Evolutionary conservation across 371 early-diverging fungal genomes (phyloP).

Genomic region (Lichtheimia hyalospora): DNA sequence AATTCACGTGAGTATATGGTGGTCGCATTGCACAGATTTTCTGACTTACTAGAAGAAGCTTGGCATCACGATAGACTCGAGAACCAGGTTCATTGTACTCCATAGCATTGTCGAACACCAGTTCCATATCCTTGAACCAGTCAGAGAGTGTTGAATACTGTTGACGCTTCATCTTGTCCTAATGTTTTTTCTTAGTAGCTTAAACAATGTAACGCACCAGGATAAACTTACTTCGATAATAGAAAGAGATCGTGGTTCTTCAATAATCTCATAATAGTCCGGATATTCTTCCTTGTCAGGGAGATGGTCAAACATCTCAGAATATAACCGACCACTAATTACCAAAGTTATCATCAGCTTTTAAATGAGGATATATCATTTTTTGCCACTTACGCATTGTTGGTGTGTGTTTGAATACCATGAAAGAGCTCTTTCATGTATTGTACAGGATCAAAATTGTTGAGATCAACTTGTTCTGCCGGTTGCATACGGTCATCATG

Average conservation of each 20-base stretch:
- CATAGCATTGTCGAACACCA: conserved; percentile 77
- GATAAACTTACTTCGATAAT: conserved; percentile 43
- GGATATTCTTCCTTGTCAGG: conserved; percentile 82
- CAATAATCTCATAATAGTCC: conserved; percentile 88
- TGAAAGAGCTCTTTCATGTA: conserved; percentile 44
- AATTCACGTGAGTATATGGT: no score
- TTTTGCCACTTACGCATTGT: conserved; percentile 33
- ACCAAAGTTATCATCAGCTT: conserved; percentile 1
- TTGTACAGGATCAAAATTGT: conserved; percentile 35
- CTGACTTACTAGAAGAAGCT: conserved; percentile 45
- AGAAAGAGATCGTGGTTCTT: conserved; percentile 69
- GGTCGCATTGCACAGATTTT: no score
- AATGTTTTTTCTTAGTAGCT: neutral
- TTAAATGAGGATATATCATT: neutral
- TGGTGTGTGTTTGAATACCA: conserved; percentile 38
- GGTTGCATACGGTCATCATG: conserved; percentile 22
- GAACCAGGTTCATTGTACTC: conserved; percentile 75
- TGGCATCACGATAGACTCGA: conserved; percentile 69
- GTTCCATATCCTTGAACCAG: conserved; percentile 66
- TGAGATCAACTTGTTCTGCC: conserved; percentile 31
- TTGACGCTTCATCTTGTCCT: conserved; percentile 54
- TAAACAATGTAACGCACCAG: neutral
- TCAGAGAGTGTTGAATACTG: conserved; percentile 61
- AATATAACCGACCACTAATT: conserved; percentile 60
- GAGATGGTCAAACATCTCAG: conserved; percentile 77